Evolutionary conservation across 2,329 filamentous ascomycete species (phyloP).

Genomic region (Aspergillus brasiliensis): DNA sequence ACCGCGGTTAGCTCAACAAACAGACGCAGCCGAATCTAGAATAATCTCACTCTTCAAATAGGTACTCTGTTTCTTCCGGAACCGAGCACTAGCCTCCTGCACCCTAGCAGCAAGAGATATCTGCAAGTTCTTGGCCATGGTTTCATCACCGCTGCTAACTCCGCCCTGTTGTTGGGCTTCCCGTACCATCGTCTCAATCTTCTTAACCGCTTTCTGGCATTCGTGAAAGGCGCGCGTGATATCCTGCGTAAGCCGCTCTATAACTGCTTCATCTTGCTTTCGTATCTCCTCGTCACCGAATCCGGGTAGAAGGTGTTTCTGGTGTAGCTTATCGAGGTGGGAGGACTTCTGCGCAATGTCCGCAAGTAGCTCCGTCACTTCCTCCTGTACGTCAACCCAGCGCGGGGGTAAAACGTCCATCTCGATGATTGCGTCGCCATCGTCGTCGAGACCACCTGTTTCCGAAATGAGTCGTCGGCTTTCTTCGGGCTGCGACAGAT

Average conservation of each 20-base stretch:
- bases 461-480: constrained; percentile 82
- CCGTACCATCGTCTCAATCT: constrained; percentile 81
- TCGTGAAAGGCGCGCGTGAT: constrained; percentile 88
- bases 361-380: constrained; percentile 79
- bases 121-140: constrained; percentile 95
- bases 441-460: constrained; percentile 69
- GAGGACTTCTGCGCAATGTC: constrained; percentile 81
- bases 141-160: constrained; percentile 81
- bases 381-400: constrained; percentile 94
- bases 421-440: constrained; percentile 94
- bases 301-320: constrained; percentile 93
- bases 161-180: constrained; percentile 72
- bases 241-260: constrained; percentile 84
- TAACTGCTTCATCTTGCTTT: constrained; percentile 81
- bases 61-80: constrained; percentile 95
- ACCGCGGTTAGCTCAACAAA: constrained; percentile 14
- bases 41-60: constrained; percentile 80
- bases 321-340: constrained; percentile 86
- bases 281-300: constrained; percentile 96
- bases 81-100: constrained; percentile 86
- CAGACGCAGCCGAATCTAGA: neutral
- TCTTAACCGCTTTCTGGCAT: constrained; percentile 85
- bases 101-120: constrained; percentile 85
- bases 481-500: constrained; percentile 64
- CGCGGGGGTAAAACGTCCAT: constrained; percentile 95